Conservation (phyloP, 257 asterid species). For the Solanum chaucha region DNA sequence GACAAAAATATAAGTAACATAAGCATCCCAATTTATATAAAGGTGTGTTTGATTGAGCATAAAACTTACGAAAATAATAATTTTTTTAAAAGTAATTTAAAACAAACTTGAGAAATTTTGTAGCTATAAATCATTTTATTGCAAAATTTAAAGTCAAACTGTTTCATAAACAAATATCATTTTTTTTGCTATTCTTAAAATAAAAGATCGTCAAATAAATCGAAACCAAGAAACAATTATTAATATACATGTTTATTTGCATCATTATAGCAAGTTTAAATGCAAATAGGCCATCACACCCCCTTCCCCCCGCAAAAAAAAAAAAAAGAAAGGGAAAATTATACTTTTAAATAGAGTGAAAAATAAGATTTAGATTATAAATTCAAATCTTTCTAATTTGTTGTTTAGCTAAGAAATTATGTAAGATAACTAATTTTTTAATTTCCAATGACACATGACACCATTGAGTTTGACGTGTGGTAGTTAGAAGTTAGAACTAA, state of each 20-base stretch:
- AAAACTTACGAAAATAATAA: neutral
- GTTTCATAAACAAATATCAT: rapidly evolving
- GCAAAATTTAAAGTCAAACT: neutral
- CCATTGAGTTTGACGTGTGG: neutral
- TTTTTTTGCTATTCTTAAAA: too few relatives aligned
- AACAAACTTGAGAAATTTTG: neutral
- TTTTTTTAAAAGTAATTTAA: neutral
- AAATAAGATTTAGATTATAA: neutral
- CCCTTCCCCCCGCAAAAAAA: too few relatives aligned
- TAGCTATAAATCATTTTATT: neutral
- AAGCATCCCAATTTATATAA: neutral
- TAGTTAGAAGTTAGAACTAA: neutral
- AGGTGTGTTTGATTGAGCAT: neutral
- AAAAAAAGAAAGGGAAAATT: too few relatives aligned
- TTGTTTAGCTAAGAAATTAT: neutral
- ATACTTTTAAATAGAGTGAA: too few relatives aligned
- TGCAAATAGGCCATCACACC: too few relatives aligned
- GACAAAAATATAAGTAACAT: too few relatives aligned
- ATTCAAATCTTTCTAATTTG: neutral
- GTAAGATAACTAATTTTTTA: too few relatives aligned
- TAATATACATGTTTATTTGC: neutral
- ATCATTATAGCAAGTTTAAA: neutral
- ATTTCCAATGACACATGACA: neutral
- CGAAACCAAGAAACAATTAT: too few relatives aligned
- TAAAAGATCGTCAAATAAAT: too few relatives aligned